Conservation (phyloP, 768 basidiomycete species). For the Termitomyces bulborhizus region DNA sequence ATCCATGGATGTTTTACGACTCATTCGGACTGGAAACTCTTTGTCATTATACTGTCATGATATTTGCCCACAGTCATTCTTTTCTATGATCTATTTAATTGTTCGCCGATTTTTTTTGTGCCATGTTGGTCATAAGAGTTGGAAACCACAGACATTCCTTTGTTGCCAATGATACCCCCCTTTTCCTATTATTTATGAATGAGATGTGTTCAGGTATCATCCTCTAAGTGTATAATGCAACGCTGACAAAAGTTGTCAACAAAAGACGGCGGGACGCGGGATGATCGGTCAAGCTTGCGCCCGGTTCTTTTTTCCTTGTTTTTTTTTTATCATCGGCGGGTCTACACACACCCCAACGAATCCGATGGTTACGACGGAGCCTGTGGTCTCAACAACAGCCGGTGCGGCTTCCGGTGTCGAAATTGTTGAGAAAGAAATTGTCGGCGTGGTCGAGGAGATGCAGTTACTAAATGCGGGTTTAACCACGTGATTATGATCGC, state of each 20-base stretch:
- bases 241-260: neutral
- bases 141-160: neutral
- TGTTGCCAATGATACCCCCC: slow-evolving; percentile 7
- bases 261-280: neutral
- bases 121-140: neutral
- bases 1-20: neutral
- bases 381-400: neutral
- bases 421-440: neutral
- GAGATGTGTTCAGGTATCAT: neutral
- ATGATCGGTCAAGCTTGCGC: neutral
- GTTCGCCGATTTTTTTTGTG: neutral
- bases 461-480: slow-evolving; percentile 5
- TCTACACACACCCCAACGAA: too few relatives aligned
- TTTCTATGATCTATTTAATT: slow-evolving; percentile 6
- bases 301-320: neutral
- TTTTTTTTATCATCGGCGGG: neutral
- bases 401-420: neutral
- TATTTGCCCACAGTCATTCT: slow-evolving; percentile 3
- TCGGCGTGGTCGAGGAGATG: neutral
- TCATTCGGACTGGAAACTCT: slow-evolving; percentile 4
- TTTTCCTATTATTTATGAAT: neutral
- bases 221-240: neutral
- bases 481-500: slow-evolving; percentile 16
- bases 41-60: slow-evolving; percentile 2
- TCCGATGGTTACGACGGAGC: neutral